Evolutionary conservation across 2,329 filamentous ascomycete genomes (phyloP), one percentile per base, ranked within the genome.

Genomic region (Phialemoniopsis sp.): DNA sequence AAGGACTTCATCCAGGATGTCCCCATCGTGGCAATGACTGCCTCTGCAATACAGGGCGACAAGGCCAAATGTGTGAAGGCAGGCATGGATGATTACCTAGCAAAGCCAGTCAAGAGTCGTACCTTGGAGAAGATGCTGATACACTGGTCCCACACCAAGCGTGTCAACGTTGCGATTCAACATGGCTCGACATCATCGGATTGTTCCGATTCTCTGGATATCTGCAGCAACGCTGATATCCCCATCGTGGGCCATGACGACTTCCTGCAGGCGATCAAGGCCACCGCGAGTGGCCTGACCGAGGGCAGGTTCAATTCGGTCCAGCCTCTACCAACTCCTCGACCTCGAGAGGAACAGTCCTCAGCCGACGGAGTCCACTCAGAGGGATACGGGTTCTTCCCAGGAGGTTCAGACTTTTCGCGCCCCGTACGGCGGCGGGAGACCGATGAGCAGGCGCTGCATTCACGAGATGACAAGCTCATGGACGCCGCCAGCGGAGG

Each of bases 41-140:
- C 73, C 0, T 76, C 76, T 43, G 75, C 75, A 1, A 58, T 79
- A 15, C 72, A 73, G 36, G 74, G 70, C 1, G 74, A 79, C 40
- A 65, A 63, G 8, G 74, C 78, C 32, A 62, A 58, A 9, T 79
- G 75, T 44, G 57, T 73, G 26, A 65, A 66, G 12, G 68, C 68
- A 37, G 75, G 75, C 1, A 76, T 78, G 73, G 68, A 70, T 26
- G 73, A 70, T 31, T 78, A 76, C 42, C 60, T 79, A 10, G 59
- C 72, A 1, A 79, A 78, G 46, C 75, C 74, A 1, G 65, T 78
- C 10, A 67, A 73, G 46, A 64, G 67, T n/a, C 65, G 66, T 36
- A 57, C 66, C 8, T 46, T 77, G 32, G 58, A 72, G 18, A 60
- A 62, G 17, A 53, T 69, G 40, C 45, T 77, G 26, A 47, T 58